phyloP scores from a whole-genome alignment of 164 flowering plant genomes.

The Pachysandra terminalis region DNA sequence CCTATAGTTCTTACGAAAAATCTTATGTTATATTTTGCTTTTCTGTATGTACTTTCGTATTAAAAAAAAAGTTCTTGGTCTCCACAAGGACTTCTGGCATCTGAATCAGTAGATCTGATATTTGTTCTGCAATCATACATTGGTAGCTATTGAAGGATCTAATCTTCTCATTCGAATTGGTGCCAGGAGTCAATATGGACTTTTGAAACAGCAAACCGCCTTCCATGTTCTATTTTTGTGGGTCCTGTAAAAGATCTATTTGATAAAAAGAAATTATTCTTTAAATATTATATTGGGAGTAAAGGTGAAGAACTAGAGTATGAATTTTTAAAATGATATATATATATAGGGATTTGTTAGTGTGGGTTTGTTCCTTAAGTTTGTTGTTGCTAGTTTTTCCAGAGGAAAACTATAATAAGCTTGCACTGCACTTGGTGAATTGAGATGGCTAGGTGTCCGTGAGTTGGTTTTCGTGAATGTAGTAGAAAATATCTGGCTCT shows the following conservation, averaged over 20 bases:
- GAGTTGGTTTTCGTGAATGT: not conserved
- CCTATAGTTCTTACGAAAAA: not conserved
- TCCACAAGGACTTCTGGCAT: not conserved
- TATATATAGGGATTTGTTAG: too few species aligned
- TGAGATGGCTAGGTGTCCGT: not conserved
- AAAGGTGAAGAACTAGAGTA: too few species aligned
- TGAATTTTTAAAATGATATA: too few species aligned
- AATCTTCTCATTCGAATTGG: not conserved
- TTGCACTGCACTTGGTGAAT: not conserved
- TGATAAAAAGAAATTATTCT: too few species aligned
- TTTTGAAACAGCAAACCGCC: not conserved
- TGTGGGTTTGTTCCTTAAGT: too few species aligned
- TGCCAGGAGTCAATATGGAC: not conserved
- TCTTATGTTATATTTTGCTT: not conserved
- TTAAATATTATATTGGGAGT: too few species aligned
- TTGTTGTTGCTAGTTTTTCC: too few species aligned
- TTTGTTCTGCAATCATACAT: not conserved
- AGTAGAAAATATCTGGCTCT: not conserved
- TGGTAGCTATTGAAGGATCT: not conserved
- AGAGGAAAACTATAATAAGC: too few species aligned
- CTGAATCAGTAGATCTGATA: not conserved
- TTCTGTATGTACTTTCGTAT: not conserved
- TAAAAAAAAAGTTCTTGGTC: not conserved
- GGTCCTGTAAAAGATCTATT: not conserved
- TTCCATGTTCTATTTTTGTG: not conserved